phyloP scores from a whole-genome alignment of 2,329 filamentous ascomycete species.

The Fusarium palustre region DNA sequence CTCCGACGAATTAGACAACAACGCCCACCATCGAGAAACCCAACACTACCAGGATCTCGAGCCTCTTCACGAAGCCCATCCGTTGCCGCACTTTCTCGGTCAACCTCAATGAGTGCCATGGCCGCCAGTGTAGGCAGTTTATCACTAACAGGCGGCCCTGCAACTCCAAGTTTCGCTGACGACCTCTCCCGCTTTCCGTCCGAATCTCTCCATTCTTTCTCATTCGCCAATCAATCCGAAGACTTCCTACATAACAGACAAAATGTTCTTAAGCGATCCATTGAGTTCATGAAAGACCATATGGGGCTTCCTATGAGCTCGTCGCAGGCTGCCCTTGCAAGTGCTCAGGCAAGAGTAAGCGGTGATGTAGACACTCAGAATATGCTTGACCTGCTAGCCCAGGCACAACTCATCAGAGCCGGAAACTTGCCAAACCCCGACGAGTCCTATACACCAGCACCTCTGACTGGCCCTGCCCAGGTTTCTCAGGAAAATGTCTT shows the following conservation, averaged over 20 bases:
- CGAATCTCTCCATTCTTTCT: conserved; percentile 97
- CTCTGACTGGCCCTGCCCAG: conserved; percentile 83
- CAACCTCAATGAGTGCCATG: conserved; percentile 77
- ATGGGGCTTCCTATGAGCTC: conserved; percentile 78
- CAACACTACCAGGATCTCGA: conserved; percentile 72
- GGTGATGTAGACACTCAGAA: conserved; percentile 89
- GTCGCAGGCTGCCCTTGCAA: conserved; percentile 79
- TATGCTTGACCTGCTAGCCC: conserved; percentile 88
- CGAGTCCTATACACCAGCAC: conserved; percentile 59
- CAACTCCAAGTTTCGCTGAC: conserved; percentile 83
- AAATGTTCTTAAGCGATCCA: conserved; percentile 90
- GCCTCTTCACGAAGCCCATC: conserved; percentile 72
- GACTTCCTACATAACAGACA: conserved; percentile 92
- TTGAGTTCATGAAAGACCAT: conserved; percentile 96
- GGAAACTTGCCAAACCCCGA: conserved; percentile 68
- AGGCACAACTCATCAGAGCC: conserved; percentile 80
- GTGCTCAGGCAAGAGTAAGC: conserved; percentile 82
- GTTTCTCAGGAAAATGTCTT: conserved; percentile 83
- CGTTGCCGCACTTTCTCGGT: conserved; percentile 69
- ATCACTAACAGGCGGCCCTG: conserved; percentile 70
- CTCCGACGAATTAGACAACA: conserved; percentile 94
- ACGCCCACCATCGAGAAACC: conserved; percentile 70
- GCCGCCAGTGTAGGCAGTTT: conserved; percentile 67
- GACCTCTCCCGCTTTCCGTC: conserved; percentile 93
- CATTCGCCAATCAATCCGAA: conserved; percentile 94